Base-by-base conservation (phyloP, 2,329 filamentous ascomycete species). In the Diaporthe capsici region DNA sequence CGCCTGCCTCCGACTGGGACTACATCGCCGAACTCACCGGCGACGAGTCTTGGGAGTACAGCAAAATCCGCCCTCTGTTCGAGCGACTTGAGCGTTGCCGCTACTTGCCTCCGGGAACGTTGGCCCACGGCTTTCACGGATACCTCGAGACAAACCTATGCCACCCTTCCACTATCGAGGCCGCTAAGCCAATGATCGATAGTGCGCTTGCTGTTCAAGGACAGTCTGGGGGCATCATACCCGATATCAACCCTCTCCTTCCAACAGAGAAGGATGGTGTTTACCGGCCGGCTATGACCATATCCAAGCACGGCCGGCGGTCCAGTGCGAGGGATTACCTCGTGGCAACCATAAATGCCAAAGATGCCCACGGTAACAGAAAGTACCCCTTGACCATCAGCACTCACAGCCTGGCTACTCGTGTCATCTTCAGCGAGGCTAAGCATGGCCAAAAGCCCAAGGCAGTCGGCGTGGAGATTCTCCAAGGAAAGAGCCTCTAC, bases 41-140 rank as follows among this genome's bases (percentile, higher is more conserved):
- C 10, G 88, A 90, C 76, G 76, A 79, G 8, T 86, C 87, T 0
- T 90, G 89, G 88, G 80, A 81, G 0, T 82, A 88, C 0, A 82
- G 82, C 3, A 87, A 87, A 57, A 89, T 90, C 87, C 83, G 87
- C 70, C 80, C 85, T 70, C 88, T 89, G 79, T 88, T 86, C 68
- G 77, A 81, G 58, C 86, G 84, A 76, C 78, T 90, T 42, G 88
- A 90, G 80, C 82, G 84, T 73, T 84, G 84, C 42, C 77, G 82
- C 39, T 80, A 81, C 55, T 77, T 82, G 20, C 80, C 82, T 12
- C 80, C 80, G 34, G 80, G 80, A 20, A 78, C 79, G 4, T 55
- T 77, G 10, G 88, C 87, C 13, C 89, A 90, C 77, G 89, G 88
- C 12, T 88, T 85, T 76, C 79, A 87, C 55, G 89, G 88, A 4